Evolutionary conservation across 129 eudicot species (phyloP), one percentile per base, ranked within the genome.

Genomic region (Rutidosis leptorrhynchoides): DNA sequence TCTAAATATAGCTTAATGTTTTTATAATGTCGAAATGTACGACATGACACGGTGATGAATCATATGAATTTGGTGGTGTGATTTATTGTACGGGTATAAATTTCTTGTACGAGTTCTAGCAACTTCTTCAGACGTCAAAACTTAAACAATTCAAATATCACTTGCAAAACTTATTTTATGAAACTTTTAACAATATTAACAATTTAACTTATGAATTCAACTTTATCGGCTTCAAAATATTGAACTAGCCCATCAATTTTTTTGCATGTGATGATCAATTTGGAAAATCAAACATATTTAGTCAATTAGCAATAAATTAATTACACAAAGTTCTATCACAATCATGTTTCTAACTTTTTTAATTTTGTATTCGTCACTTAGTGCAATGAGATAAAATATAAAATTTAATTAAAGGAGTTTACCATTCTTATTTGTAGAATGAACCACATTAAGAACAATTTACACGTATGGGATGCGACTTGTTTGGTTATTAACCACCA

Each of bases 401-500:
- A n/a, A n/a, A n/a, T n/a, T n/a, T n/a, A n/a, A 30, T 51, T 52
- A 17, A 63, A 64, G 30, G 5, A 3, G 4, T 15, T 0, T 49
- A 22, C 24, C 29, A 46, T 14, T 11, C 32, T 14, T 45, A 55
- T 9, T 8, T 20, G 57, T 33, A 42, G 19, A n/a, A 24, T 53
- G 25, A 7, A 10, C 77, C 64, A 55, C 52, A 40, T 40, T 42
- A 14, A 6, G 29, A 55, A 54, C 49, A 62, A 17, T 19, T 46
- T 63, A 40, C 29, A 43, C 8, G 71, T 73, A 55, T 37, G 72
- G 42, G 65, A 58, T 53, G 72, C 58, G 28, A 35, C 65, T 35
- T 73, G 78, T 55, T 73, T 53, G 65, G 78, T 55, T 46, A 22
- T 40, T 49, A 55, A 25, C 64, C 77, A 72, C 70, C 32, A 63